Evolutionary conservation across 192 early-diverging fungal species (phyloP).

Genomic region (Neocallimastix lanati): DNA sequence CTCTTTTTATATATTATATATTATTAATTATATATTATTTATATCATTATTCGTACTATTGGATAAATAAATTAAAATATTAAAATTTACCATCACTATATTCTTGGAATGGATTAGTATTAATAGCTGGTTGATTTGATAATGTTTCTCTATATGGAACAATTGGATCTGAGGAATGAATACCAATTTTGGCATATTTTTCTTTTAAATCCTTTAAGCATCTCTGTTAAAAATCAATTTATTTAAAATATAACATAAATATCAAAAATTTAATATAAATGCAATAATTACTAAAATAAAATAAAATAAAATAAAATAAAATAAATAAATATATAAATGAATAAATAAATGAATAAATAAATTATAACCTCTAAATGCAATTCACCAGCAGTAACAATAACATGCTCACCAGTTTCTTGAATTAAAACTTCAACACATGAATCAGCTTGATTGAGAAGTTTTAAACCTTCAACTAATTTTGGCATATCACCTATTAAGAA

Average conservation of each 20-base stretch:
- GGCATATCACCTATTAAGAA: conserved; percentile 51
- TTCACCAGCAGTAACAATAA: conserved; percentile 91
- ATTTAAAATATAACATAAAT: background rate
- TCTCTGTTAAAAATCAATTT: conserved; percentile 20
- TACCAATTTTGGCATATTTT: conserved; percentile 81
- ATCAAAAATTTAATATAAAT: background rate
- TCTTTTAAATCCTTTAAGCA: conserved; percentile 88
- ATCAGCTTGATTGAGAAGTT: conserved; percentile 83
- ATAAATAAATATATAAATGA: too few relatives aligned
- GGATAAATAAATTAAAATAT: too few relatives aligned
- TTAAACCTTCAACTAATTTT: conserved; percentile 68
- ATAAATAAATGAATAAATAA: too few relatives aligned
- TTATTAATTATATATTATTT: too few relatives aligned
- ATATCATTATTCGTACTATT: too few relatives aligned
- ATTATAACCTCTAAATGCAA: conserved; percentile 67
- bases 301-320: too few relatives aligned
- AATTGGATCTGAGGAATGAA: conserved; percentile 84
- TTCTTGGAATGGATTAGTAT: conserved; percentile 1
- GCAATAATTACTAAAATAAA: too few relatives aligned
- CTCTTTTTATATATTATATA: background rate
- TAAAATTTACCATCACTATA: background rate
- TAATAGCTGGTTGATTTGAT: conserved; percentile 18
- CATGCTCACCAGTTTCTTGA: conserved; percentile 91
- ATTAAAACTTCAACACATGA: conserved; percentile 78
- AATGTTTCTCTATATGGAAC: conserved; percentile 95